Percentiles rank a stretch among this genome's conserved stretches.
These are phyloP conservation scores for Globisporangium heterothallicum DNA, from an alignment of 352 stramenopile species.

Conservation along the genomic window DNA sequence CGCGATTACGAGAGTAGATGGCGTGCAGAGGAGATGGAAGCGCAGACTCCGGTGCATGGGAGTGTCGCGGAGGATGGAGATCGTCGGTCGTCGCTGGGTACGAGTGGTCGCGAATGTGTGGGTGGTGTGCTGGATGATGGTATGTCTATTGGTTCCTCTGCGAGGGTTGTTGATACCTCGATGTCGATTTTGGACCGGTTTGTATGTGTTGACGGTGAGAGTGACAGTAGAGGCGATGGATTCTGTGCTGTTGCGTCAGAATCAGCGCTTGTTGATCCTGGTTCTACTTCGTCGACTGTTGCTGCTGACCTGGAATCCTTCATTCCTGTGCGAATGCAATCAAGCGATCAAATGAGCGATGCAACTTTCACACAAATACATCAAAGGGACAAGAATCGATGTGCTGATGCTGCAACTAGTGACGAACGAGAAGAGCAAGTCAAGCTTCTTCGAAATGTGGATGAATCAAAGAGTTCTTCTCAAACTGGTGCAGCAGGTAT, in stretches of 20 bases:
- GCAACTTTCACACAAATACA: not conserved
- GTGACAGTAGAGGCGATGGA: not conserved
- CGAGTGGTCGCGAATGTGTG: not conserved
- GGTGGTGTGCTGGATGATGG: not conserved
- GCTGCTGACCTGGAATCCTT: not conserved
- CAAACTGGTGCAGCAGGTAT: not conserved
- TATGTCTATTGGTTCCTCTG: no score
- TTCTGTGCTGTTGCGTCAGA: not conserved
- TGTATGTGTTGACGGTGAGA: not conserved
- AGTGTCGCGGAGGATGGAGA: slow-evolving; percentile 2
- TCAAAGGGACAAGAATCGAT: not conserved
- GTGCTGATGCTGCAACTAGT: not conserved
- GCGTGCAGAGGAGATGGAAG: slow-evolving; percentile 10
- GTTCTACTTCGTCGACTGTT: not conserved
- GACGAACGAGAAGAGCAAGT: not conserved
- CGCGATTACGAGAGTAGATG: slow-evolving; percentile 20
- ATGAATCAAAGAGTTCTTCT: not conserved
- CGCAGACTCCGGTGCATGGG: slow-evolving; percentile 1
- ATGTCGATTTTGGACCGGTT: not conserved
- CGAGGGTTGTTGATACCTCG: not conserved
- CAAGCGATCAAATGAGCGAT: not conserved
- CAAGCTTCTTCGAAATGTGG: not conserved
- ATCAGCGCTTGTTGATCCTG: no score
- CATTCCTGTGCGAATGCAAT: not conserved
- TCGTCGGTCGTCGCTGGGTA: slow-evolving; percentile 6